Percentiles rank a stretch among this genome's conserved stretches.
phyloP scores from a whole-genome alignment of 768 basidiomycete genomes.

The Tulasnella sp. region DNA sequence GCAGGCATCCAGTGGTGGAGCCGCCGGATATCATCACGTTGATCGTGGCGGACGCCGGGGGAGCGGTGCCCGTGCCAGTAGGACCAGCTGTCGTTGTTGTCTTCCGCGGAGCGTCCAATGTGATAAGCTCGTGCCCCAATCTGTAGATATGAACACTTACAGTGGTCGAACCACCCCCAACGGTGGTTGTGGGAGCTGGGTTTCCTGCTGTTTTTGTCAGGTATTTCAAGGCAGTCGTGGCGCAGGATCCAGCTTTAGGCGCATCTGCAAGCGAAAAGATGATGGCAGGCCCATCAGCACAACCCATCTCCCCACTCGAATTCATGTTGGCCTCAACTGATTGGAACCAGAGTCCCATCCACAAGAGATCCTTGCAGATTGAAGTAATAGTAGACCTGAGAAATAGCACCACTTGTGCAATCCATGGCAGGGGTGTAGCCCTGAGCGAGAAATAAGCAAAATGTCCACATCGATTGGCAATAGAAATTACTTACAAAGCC shows the following conservation, averaged over 20 bases:
- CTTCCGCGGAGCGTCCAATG: too few species aligned
- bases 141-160: not conserved
- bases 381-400: conserved; percentile 51
- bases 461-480: conserved; percentile 5
- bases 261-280: too few species aligned
- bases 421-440: conserved; percentile 41
- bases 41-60: conserved; percentile 39
- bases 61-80: not conserved
- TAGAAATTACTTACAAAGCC: conserved; percentile 39
- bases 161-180: not conserved
- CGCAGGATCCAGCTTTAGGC: conserved; percentile 29
- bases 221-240: conserved; percentile 49
- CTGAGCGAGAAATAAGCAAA: conserved; percentile 23
- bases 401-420: conserved; percentile 34
- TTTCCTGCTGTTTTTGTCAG: conserved; percentile 40
- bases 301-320: not conserved
- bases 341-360: conserved; percentile 52
- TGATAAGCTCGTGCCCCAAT: too few species aligned
- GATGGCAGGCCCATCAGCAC: not conserved
- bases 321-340: conserved; percentile 33
- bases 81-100: not conserved
- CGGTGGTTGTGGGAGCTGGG: conserved; percentile 22
- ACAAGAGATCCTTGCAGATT: conserved; percentile 50
- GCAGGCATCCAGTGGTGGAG: conserved; percentile 39
- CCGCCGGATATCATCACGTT: conserved; percentile 30